phyloP scores from a whole-genome alignment of 352 stramenopile genomes.

The Globisporangium rhizosaccharum region DNA sequence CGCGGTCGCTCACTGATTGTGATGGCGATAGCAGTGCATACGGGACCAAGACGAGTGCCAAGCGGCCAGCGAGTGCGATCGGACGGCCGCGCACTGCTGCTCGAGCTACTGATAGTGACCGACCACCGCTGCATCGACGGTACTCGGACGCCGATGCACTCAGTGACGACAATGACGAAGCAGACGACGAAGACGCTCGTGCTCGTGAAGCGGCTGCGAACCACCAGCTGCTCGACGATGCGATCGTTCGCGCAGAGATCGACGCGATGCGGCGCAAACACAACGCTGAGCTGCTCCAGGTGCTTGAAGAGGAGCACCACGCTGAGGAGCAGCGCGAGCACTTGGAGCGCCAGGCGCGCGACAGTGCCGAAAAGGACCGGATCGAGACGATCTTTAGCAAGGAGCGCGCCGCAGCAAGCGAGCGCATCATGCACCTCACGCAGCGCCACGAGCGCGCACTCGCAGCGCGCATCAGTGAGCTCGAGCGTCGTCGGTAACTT shows the following conservation, averaged over 20 bases:
- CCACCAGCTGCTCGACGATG: conserved; percentile 11
- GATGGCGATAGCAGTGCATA: neutral
- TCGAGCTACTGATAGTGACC: no score
- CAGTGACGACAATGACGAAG: conserved; percentile 12
- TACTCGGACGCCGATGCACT: conserved; percentile 3
- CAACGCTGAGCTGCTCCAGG: conserved; percentile 63
- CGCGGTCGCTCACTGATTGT: conserved; percentile 27
- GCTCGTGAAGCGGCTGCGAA: conserved; percentile 2
- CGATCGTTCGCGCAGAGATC: conserved; percentile 27
- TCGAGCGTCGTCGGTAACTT: neutral
- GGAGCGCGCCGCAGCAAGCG: conserved; percentile 64
- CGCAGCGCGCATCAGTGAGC: conserved; percentile 23
- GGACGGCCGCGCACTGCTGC: conserved; percentile 4
- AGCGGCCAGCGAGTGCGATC: conserved; percentile 31
- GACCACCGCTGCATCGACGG: neutral
- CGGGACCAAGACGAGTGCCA: conserved; percentile 6
- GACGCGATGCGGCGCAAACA: conserved; percentile 54
- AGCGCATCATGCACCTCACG: conserved; percentile 79
- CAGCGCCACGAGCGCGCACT: conserved; percentile 61
- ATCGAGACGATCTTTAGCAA: conserved; percentile 70
- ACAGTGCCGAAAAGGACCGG: conserved; percentile 31
- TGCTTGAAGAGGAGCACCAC: conserved; percentile 77
- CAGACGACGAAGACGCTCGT: conserved; percentile 5
- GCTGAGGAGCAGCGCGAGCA: conserved; percentile 77
- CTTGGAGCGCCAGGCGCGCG: conserved; percentile 36